phyloP scores from a whole-genome alignment of 257 asterid species.

The Paraleonurus japonicus region DNA sequence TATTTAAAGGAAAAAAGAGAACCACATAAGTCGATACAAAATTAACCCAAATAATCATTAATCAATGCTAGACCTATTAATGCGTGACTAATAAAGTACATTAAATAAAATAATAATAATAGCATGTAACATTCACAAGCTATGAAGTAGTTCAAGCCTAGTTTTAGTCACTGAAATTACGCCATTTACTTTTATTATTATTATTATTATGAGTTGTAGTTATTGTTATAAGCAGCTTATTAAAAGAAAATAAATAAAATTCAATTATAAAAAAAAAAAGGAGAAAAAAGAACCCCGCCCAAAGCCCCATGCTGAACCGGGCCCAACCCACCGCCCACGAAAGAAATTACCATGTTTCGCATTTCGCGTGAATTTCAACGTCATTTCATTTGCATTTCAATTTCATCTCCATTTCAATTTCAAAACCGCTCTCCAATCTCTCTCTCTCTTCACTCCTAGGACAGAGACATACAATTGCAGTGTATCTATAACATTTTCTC shows the following conservation, averaged over 20 bases:
- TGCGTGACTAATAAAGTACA: not conserved
- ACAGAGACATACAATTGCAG: conserved; percentile 28
- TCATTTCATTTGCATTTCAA: conserved; percentile 47
- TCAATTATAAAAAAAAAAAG: not conserved
- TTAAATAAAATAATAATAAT: not conserved
- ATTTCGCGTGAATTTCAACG: conserved; percentile 24
- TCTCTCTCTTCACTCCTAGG: conserved; percentile 26
- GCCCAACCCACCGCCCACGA: conserved; percentile 8
- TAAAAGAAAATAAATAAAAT: not conserved
- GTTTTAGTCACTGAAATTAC: not conserved
- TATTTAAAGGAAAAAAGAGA: not conserved
- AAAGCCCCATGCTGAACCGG: not conserved
- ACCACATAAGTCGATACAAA: not conserved
- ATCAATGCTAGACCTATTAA: not conserved
- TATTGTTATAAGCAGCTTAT: not conserved
- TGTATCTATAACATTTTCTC: conserved; percentile 27
- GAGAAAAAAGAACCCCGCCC: not conserved
- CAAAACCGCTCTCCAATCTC: conserved; percentile 29
- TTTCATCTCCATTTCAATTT: conserved; percentile 34
- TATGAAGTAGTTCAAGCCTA: not conserved
- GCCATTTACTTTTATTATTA: not conserved
- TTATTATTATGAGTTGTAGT: not conserved
- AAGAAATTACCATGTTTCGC: not conserved
- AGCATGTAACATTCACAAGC: not conserved
- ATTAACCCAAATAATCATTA: not conserved